These are phyloP conservation scores for Hanseniaspora occidentalis DNA, from an alignment of 805 yeast genomes.

Conservation along the genomic window DNA sequence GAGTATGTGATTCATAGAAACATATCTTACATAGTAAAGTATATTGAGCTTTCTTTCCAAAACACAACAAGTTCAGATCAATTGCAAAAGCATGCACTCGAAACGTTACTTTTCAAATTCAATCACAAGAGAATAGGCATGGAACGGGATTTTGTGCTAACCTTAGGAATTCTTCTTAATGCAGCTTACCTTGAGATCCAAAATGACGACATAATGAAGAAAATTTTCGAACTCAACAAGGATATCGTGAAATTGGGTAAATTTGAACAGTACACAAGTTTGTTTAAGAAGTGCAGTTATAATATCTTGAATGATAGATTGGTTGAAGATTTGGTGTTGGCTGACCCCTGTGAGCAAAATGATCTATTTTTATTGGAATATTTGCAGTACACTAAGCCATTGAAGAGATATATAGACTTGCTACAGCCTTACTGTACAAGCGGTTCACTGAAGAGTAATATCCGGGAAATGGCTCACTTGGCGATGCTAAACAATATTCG, in stretches of 20 bases:
- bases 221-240: not conserved
- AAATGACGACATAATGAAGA: not conserved
- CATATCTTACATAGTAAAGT: not conserved
- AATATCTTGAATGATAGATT: not conserved
- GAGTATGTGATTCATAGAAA: not conserved
- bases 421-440: not conserved
- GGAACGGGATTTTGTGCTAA: not conserved
- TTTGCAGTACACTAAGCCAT: not conserved
- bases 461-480: not conserved
- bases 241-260: not conserved
- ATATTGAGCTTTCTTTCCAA: not conserved
- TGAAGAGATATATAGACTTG: not conserved
- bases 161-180: not conserved
- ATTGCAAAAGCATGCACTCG: not conserved
- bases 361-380: not conserved
- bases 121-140: not conserved
- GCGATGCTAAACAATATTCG: not conserved
- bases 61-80: not conserved
- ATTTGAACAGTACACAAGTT: not conserved
- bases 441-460: not conserved
- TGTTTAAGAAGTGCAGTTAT: not conserved
- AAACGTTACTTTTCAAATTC: not conserved
- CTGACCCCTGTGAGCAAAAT: not conserved
- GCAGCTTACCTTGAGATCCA: not conserved
- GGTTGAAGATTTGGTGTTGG: not conserved